Percentiles rank a stretch among this genome's conserved stretches.
phyloP scores from a whole-genome alignment of 768 basidiomycete genomes.

The Candolleomyces eurysporus region DNA sequence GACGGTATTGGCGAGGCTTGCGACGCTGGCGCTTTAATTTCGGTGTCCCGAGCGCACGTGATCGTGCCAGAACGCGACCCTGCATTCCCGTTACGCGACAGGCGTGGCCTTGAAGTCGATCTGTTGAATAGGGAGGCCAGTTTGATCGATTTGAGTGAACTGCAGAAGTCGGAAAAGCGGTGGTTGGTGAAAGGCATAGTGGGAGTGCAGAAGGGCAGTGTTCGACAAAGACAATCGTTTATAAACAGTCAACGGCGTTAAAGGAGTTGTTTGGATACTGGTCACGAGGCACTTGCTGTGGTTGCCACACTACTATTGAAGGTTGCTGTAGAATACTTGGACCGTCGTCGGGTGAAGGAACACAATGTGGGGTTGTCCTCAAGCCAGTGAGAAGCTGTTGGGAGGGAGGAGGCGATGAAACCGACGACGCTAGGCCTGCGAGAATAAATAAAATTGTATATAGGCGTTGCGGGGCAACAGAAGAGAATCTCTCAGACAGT shows the following conservation, averaged over 20 bases:
- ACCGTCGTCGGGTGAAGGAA: too few species aligned
- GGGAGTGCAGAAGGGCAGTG: background rate
- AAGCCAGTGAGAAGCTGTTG: too few species aligned
- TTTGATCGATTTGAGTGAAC: background rate
- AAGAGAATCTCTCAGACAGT: too few species aligned
- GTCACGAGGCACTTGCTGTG: too few species aligned
- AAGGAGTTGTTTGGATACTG: background rate
- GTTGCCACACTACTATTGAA: too few species aligned
- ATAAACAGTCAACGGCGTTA: background rate
- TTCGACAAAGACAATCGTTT: background rate
- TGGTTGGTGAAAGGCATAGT: background rate
- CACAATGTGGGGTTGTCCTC: too few species aligned
- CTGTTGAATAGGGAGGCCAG: too few species aligned
- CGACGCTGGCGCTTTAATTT: conserved; percentile 2
- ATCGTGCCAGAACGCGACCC: conserved; percentile 3
- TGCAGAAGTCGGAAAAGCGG: background rate
- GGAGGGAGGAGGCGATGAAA: too few species aligned
- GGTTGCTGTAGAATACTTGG: too few species aligned
- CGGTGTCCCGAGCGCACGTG: conserved; percentile 16
- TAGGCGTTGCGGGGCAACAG: too few species aligned
- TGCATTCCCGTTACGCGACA: background rate
- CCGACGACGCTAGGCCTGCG: too few species aligned
- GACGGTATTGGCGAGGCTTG: background rate
- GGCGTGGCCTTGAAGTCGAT: background rate
- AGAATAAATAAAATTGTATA: too few species aligned